These are phyloP conservation scores for Cocos nucifera DNA, from an alignment of 176 grass and related monocot species.

Conservation along the genomic window DNA sequence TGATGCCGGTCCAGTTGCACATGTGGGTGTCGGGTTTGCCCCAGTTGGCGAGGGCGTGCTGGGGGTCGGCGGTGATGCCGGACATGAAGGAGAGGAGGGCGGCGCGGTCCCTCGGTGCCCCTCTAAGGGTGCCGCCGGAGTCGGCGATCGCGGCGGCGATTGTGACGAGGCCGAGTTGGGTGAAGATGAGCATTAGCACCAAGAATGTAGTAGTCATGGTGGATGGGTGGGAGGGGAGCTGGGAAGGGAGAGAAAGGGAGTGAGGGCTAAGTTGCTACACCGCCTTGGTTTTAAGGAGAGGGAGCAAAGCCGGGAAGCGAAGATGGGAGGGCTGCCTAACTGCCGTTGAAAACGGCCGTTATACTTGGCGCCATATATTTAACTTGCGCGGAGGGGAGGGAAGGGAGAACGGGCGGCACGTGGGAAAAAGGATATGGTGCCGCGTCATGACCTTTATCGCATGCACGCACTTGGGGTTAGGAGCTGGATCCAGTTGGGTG, in stretches of 20 bases:
- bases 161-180: background rate
- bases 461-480: background rate
- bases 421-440: background rate
- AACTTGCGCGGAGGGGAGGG: background rate
- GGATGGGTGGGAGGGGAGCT: background rate
- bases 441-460: constrained; percentile 9
- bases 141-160: background rate
- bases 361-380: constrained; percentile 23
- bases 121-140: background rate
- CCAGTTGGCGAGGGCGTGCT: constrained; percentile 31
- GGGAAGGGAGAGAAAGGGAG: background rate
- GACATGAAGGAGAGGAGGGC: constrained; percentile 49
- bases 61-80: constrained; percentile 29
- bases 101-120: constrained; percentile 20
- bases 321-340: constrained; percentile 28
- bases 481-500: constrained; percentile 5
- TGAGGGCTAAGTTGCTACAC: constrained; percentile 26
- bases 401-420: background rate
- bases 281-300: constrained; percentile 21
- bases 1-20: constrained; percentile 77
- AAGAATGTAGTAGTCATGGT: constrained; percentile 15
- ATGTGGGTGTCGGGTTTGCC: constrained; percentile 11
- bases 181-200: constrained; percentile 2
- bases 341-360: constrained; percentile 28
- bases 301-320: background rate